Evolutionary conservation across 495 filamentous ascomycete genomes (phyloP).

Genomic region (Parathielavia appendiculata): DNA sequence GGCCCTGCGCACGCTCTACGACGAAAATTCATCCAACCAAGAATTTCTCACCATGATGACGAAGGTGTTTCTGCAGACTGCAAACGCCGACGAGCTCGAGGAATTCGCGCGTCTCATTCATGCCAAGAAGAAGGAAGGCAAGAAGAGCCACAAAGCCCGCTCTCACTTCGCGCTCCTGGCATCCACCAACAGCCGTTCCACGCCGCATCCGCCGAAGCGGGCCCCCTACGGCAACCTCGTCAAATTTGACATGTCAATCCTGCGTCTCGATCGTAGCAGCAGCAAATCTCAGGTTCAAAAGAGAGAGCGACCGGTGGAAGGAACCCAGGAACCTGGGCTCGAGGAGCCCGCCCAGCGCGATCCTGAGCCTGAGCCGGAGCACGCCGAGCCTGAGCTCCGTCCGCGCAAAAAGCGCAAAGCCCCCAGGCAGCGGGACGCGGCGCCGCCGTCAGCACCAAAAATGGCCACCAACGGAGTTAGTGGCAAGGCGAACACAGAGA

Average conservation of each 20-base stretch:
- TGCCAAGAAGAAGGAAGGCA: constrained; percentile 47
- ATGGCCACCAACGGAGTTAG: constrained; percentile 18
- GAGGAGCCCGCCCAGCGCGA: constrained; percentile 7
- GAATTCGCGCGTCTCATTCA: constrained; percentile 41
- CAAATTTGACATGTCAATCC: constrained; percentile 33
- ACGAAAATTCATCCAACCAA: constrained; percentile 40
- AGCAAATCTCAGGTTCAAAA: constrained; percentile 1
- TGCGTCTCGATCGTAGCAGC: constrained; percentile 13
- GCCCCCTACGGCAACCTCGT: constrained; percentile 42
- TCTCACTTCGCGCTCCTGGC: constrained; percentile 43
- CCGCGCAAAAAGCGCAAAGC: constrained; percentile 33
- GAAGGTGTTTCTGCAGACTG: constrained; percentile 44
- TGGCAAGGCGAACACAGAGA: constrained; percentile 25
- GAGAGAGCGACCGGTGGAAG: background rate
- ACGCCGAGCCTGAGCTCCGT: constrained; percentile 18
- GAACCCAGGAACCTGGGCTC: background rate
- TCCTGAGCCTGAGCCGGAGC: constrained; percentile 10
- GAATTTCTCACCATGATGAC: constrained; percentile 45
- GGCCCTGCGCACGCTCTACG: constrained; percentile 50
- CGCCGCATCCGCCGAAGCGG: constrained; percentile 36
- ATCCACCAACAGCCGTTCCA: constrained; percentile 27
- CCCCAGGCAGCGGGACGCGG: constrained; percentile 23
- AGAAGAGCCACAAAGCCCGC: constrained; percentile 42
- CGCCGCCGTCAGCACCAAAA: constrained; percentile 11
- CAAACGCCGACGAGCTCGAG: constrained; percentile 38